Evolutionary conservation across 1,284 basidiomycete genomes (phyloP).

Genomic region (Ustilago shanxiensis): DNA sequence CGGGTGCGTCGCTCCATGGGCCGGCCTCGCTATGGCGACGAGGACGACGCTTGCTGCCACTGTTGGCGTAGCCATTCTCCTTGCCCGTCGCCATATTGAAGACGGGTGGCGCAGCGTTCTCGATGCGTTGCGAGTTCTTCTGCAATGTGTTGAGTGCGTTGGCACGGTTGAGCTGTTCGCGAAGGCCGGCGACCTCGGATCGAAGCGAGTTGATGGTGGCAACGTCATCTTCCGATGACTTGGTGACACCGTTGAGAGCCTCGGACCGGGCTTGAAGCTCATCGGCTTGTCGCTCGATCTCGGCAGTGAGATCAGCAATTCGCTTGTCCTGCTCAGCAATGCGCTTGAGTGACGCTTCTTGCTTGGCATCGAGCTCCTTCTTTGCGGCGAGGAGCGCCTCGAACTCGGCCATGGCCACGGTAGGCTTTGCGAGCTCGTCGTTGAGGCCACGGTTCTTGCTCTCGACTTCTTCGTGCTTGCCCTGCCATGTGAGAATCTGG

Average conservation of each 20-base stretch:
- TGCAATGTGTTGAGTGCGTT: constrained; percentile 75
- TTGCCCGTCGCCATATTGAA: constrained; percentile 66
- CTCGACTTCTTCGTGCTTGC: constrained; percentile 90
- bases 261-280: constrained; percentile 80
- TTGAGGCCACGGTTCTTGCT: constrained; percentile 81
- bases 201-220: constrained; percentile 89
- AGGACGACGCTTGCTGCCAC: constrained; percentile 71
- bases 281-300: constrained; percentile 79
- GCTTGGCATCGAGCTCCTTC: constrained; percentile 82
- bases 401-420: constrained; percentile 80
- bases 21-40: constrained; percentile 87
- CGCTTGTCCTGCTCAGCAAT: constrained; percentile 85
- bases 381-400: constrained; percentile 84
- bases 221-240: constrained; percentile 77
- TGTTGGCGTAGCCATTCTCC: constrained; percentile 52
- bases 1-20: constrained; percentile 77
- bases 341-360: constrained; percentile 82
- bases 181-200: constrained; percentile 88
- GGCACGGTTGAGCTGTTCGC: constrained; percentile 94
- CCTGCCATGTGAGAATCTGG: constrained; percentile 85
- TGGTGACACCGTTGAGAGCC: constrained; percentile 60
- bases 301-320: constrained; percentile 79
- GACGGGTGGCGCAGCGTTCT: constrained; percentile 62
- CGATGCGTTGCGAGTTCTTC: constrained; percentile 68
- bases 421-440: constrained; percentile 78